Evolutionary conservation across 768 basidiomycete genomes (phyloP).

Genomic region (Collybia sordida): DNA sequence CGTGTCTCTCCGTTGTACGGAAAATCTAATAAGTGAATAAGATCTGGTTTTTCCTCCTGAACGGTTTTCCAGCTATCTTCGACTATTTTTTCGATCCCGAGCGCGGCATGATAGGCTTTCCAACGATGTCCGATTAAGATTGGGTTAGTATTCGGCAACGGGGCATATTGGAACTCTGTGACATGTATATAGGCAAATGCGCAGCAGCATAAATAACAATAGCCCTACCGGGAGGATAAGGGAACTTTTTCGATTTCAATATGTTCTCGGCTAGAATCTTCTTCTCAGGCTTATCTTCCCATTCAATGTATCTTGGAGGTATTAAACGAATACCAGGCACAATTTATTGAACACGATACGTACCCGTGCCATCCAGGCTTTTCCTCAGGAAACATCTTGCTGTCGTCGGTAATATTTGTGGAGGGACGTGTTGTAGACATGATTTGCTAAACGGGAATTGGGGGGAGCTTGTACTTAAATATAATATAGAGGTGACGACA

Average conservation of each 20-base stretch:
- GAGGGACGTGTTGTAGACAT: too few relatives aligned
- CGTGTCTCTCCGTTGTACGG: conserved; percentile 58
- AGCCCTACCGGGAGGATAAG: conserved; percentile 35
- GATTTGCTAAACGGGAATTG: not conserved
- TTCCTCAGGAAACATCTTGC: conserved; percentile 33
- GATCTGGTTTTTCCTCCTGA: conserved; percentile 48
- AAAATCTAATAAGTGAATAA: conserved; percentile 53
- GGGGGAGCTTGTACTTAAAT: not conserved
- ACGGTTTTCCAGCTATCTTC: conserved; percentile 53
- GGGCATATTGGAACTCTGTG: conserved; percentile 48
- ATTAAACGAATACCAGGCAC: not conserved
- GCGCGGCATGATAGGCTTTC: conserved; percentile 51
- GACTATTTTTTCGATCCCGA: conserved; percentile 45
- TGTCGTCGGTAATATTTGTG: not conserved
- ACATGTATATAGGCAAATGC: not conserved
- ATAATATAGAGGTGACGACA: not conserved
- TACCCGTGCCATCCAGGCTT: conserved; percentile 39
- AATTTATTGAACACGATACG: conserved; percentile 4
- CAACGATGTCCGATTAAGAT: conserved; percentile 49
- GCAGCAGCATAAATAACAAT: not conserved
- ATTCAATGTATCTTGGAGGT: conserved; percentile 42
- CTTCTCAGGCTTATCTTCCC: conserved; percentile 47
- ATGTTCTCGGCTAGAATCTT: conserved; percentile 39
- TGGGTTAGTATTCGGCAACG: conserved; percentile 50
- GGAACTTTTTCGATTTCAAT: conserved; percentile 37